These are phyloP conservation scores for Castanea sativa DNA, from an alignment of 306 rosid genomes.

Conservation along the genomic window DNA sequence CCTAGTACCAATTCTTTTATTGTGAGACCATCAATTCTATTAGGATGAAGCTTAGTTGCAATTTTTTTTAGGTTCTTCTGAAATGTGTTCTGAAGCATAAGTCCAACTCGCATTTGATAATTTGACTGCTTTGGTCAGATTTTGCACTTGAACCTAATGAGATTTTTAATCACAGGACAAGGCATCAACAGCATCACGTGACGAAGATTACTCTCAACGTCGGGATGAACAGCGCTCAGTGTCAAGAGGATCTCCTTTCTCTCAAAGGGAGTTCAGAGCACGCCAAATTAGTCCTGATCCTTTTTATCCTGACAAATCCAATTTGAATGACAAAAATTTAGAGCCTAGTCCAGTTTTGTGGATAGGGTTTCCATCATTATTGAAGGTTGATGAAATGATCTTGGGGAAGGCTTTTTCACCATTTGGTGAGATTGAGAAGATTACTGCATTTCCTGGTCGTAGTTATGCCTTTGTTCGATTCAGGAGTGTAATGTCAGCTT, in stretches of 20 bases:
- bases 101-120: slow-evolving; percentile 3
- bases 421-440: slow-evolving; percentile 88
- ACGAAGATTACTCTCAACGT: slow-evolving; percentile 54
- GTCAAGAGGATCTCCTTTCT: slow-evolving; percentile 66
- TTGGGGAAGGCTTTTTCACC: slow-evolving; percentile 82
- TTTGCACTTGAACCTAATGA: slow-evolving; percentile 30
- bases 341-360: slow-evolving; percentile 96
- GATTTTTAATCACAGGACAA: slow-evolving; percentile 76
- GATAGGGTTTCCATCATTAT: slow-evolving; percentile 89
- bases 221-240: slow-evolving; percentile 55
- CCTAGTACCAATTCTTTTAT: background rate
- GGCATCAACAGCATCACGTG: slow-evolving; percentile 45
- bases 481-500: slow-evolving; percentile 58
- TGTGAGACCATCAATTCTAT: background rate
- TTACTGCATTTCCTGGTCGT: slow-evolving; percentile 88
- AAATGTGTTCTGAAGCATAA: background rate
- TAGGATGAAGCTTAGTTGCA: slow-evolving; percentile 13
- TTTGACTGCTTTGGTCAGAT: slow-evolving; percentile 15
- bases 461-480: slow-evolving; percentile 94
- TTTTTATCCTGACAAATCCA: slow-evolving; percentile 63
- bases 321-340: slow-evolving; percentile 57
- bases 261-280: slow-evolving; percentile 57
- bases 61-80: background rate
- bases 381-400: slow-evolving; percentile 77
- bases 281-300: slow-evolving; percentile 59